Evolutionary conservation across 371 early-diverging fungal genomes (phyloP).

Genomic region (Saksenaea vasiformis): DNA sequence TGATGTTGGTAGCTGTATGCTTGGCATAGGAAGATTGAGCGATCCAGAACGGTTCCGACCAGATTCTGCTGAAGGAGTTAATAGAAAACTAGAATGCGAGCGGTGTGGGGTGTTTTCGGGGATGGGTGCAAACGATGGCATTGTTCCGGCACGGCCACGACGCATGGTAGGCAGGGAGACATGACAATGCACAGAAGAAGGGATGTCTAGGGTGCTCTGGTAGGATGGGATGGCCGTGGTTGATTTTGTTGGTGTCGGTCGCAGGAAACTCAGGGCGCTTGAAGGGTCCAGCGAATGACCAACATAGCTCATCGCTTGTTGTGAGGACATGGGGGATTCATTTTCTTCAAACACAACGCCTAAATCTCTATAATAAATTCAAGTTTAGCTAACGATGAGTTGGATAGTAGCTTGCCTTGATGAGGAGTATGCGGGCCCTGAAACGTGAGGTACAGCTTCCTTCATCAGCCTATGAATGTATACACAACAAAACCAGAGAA

Average conservation of each 20-base stretch:
- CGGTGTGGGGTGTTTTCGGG: constrained; percentile 36
- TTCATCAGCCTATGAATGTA: constrained; percentile 17
- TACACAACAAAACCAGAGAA: constrained; percentile 1
- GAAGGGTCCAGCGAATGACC: constrained; percentile 25
- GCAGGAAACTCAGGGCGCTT: constrained; percentile 32
- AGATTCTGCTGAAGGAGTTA: background rate
- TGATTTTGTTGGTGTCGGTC: constrained; percentile 15
- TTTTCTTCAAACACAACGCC: constrained; percentile 44
- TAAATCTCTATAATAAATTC: constrained; percentile 28
- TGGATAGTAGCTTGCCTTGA: constrained; percentile 17
- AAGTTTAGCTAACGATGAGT: background rate
- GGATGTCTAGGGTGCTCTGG: constrained; percentile 1
- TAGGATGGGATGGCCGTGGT: constrained; percentile 18
- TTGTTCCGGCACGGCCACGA: constrained; percentile 79
- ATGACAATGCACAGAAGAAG: constrained; percentile 10
- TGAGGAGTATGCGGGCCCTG: constrained; percentile 23
- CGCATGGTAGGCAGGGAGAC: constrained; percentile 27
- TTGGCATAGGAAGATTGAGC: constrained; percentile 57
- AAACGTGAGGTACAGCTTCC: constrained; percentile 19
- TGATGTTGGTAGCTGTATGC: constrained; percentile 63
- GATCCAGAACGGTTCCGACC: constrained; percentile 57
- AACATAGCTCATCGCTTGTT: constrained; percentile 18
- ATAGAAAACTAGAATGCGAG: constrained; percentile 7
- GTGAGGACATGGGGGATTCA: constrained; percentile 13
- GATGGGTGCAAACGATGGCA: constrained; percentile 67